A percentile compares a stretch with the other conserved stretches of the same genome.
Evolutionary conservation across 768 basidiomycete species (phyloP).

Genomic region (Russula foetens): DNA sequence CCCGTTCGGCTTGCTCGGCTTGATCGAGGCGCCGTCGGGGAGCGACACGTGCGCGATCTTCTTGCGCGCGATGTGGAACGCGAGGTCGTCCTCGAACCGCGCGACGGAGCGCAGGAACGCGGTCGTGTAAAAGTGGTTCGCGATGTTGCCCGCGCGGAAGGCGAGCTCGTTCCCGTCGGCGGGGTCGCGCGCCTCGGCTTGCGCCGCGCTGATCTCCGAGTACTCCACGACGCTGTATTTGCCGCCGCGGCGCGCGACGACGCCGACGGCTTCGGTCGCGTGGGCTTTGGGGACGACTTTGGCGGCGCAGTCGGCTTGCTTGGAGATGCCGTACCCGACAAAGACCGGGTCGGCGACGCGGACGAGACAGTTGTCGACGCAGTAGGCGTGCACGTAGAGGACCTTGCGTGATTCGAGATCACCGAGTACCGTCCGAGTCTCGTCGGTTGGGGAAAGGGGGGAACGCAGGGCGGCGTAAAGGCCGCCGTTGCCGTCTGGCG

Average conservation of each 20-base stretch:
- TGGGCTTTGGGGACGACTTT: slow-evolving; percentile 91
- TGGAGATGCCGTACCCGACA: slow-evolving; percentile 87
- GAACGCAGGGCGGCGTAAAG: slow-evolving; percentile 88
- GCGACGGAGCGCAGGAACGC: slow-evolving; percentile 72
- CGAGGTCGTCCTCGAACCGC: slow-evolving; percentile 77
- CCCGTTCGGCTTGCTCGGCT: slow-evolving; percentile 88
- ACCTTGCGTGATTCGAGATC: slow-evolving; percentile 72
- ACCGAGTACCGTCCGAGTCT: slow-evolving; percentile 67
- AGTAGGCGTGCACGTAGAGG: slow-evolving; percentile 88
- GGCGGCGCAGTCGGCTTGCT: slow-evolving; percentile 84
- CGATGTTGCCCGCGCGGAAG: slow-evolving; percentile 96
- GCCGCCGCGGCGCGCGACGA: slow-evolving; percentile 76
- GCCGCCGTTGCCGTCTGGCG: slow-evolving; percentile 97
- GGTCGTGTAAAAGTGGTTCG: slow-evolving; percentile 95
- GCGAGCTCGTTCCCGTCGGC: slow-evolving; percentile 67
- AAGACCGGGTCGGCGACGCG: slow-evolving; percentile 96
- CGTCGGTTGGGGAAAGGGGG: slow-evolving; percentile 53
- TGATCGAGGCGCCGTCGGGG: slow-evolving; percentile 55
- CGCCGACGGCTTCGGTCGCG: slow-evolving; percentile 90
- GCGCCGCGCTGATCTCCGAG: slow-evolving; percentile 86
- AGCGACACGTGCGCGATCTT: slow-evolving; percentile 86
- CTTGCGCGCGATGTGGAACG: slow-evolving; percentile 97
- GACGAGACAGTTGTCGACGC: slow-evolving; percentile 99
- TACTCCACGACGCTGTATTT: slow-evolving; percentile 95
- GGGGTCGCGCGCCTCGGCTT: slow-evolving; percentile 67